Percentiles rank a stretch among this genome's conserved stretches.
These are phyloP conservation scores for Rhizodiscina lignyota DNA, from an alignment of 495 filamentous ascomycete species.

Conservation along the genomic window DNA sequence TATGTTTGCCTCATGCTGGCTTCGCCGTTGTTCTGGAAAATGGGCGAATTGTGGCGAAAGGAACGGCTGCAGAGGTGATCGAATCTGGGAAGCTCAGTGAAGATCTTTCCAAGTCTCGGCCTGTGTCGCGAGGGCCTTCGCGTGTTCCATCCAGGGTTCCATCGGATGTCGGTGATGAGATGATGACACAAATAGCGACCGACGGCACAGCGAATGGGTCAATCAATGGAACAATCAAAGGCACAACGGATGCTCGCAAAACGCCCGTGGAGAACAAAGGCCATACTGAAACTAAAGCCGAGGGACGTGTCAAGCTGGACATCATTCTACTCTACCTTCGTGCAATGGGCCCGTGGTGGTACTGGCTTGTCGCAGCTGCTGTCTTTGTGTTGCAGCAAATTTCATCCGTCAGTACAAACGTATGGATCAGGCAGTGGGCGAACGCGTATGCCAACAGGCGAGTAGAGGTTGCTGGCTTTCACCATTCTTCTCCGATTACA, in stretches of 20 bases:
- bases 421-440: conserved; percentile 92
- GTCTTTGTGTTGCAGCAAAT: conserved; percentile 72
- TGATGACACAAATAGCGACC: conserved; percentile 2
- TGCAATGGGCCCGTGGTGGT: conserved; percentile 90
- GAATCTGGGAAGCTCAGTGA: conserved; percentile 74
- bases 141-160: conserved; percentile 55
- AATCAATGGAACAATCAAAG: conserved; percentile 17
- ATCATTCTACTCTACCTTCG: conserved; percentile 71
- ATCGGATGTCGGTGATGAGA: conserved; percentile 38
- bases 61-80: conserved; percentile 57
- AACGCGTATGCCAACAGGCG: conserved; percentile 33
- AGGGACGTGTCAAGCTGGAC: conserved; percentile 69
- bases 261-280: conserved; percentile 1
- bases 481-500: conserved; percentile 13
- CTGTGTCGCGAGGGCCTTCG: conserved; percentile 47
- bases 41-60: conserved; percentile 62
- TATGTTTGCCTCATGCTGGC: conserved; percentile 63
- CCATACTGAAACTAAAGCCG: conserved; percentile 54
- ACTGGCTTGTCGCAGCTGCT: conserved; percentile 59
- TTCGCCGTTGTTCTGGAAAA: conserved; percentile 79
- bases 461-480: conserved; percentile 10
- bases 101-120: conserved; percentile 56
- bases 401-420: conserved; percentile 63
- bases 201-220: conserved; percentile 18
- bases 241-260: conserved; percentile 11